Conservation (phyloP, 768 basidiomycete genomes). For the Xanthoconium stramineum region DNA sequence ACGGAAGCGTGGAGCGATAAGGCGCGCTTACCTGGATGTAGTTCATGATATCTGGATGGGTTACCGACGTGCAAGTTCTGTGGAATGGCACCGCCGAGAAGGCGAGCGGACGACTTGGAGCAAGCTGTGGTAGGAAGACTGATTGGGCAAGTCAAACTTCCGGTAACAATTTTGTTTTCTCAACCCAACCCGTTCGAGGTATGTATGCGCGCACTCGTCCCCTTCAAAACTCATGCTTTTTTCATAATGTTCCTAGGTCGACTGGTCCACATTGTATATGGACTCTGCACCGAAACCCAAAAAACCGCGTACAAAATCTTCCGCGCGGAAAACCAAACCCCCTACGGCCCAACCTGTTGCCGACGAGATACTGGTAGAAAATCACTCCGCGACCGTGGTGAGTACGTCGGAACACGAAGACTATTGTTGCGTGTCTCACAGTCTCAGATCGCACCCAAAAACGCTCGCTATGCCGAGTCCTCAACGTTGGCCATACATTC, state of each 20-base stretch:
- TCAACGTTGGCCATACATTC: constrained; percentile 59
- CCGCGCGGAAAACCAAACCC: constrained; percentile 18
- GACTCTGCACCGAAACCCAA: constrained; percentile 47
- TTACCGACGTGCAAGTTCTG: constrained; percentile 3
- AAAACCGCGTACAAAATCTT: constrained; percentile 52
- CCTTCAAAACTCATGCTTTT: not conserved
- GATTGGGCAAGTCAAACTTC: too few species aligned
- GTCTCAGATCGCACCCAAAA: constrained; percentile 43
- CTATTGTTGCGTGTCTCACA: constrained; percentile 16
- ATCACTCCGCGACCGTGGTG: constrained; percentile 17
- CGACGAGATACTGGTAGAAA: constrained; percentile 27
- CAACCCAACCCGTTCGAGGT: not conserved
- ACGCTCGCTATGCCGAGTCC: constrained; percentile 63
- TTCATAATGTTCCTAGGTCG: not conserved
- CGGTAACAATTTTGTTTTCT: constrained; percentile 2
- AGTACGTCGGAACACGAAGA: not conserved
- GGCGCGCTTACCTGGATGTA: constrained; percentile 50
- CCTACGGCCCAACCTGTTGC: not conserved
- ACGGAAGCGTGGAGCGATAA: not conserved
- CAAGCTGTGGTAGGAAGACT: not conserved
- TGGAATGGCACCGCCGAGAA: constrained; percentile 1
- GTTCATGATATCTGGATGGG: constrained; percentile 38
- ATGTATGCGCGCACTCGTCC: not conserved
- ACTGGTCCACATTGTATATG: constrained; percentile 31
- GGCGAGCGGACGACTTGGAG: not conserved